A percentile compares a stretch with the other conserved stretches of the same genome.
Conservation (phyloP, 345 rosid genomes). For the Sisymbrium irio region DNA sequence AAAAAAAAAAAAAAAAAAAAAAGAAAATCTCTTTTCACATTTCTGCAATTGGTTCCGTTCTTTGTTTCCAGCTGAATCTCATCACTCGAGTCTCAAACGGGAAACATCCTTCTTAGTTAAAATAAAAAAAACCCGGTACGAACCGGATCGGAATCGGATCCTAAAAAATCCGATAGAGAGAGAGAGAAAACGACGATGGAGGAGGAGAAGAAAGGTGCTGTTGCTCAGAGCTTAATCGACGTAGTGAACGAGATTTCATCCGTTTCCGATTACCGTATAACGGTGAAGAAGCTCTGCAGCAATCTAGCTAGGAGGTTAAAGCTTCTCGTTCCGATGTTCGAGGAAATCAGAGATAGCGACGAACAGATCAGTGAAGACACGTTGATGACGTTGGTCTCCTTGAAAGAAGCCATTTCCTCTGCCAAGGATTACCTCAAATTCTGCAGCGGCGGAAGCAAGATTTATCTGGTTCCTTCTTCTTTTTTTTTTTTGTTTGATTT, state of each 20-base stretch:
- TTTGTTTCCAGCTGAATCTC: constrained; percentile 16
- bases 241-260: constrained; percentile 65
- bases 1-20: background rate
- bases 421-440: constrained; percentile 69
- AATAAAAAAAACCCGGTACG: background rate
- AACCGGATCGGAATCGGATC: constrained; percentile 21
- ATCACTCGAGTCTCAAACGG: background rate
- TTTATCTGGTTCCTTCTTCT: constrained; percentile 72
- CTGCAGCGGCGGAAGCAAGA: constrained; percentile 87
- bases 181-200: constrained; percentile 38
- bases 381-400: constrained; percentile 38
- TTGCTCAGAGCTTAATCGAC: constrained; percentile 57
- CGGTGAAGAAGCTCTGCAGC: constrained; percentile 74
- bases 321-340: constrained; percentile 79
- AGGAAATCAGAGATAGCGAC: constrained; percentile 68
- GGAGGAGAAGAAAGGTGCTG: constrained; percentile 46
- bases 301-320: constrained; percentile 77
- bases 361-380: constrained; percentile 56
- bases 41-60: constrained; percentile 26
- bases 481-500: background rate
- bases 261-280: constrained; percentile 51
- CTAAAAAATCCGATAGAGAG: background rate
- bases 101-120: background rate
- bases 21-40: constrained; percentile 4
- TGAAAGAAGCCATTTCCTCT: constrained; percentile 50